Evolutionary conservation across 2,329 filamentous ascomycete species (phyloP).

Genomic region (Volutella citrinella): DNA sequence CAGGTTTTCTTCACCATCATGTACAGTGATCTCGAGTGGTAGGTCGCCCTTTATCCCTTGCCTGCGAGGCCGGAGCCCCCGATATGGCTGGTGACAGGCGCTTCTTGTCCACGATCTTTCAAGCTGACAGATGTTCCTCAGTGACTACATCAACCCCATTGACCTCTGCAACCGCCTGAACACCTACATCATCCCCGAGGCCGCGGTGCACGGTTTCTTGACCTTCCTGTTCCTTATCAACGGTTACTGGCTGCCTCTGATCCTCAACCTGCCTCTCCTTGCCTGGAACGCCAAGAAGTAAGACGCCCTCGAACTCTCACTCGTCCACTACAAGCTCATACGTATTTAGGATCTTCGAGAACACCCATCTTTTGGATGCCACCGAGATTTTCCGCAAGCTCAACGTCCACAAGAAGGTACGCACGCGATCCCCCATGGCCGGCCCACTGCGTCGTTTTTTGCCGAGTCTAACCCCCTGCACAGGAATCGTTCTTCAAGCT

Average conservation of each 20-base stretch:
- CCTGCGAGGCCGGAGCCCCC: no score
- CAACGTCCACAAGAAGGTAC: constrained; percentile 97
- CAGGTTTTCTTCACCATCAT: constrained; percentile 99
- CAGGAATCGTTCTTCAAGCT: constrained; percentile 99
- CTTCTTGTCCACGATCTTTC: constrained; percentile 2
- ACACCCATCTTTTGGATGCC: constrained; percentile 93
- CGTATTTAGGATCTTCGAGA: constrained; percentile 78
- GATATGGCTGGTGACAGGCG: no score
- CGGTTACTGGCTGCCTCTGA: constrained; percentile 92
- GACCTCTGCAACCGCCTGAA: constrained; percentile 99
- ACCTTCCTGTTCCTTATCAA: constrained; percentile 97
- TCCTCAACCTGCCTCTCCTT: constrained; percentile 88
- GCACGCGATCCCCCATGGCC: constrained; percentile 2
- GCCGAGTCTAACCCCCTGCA: constrained; percentile 22
- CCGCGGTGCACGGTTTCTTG: constrained; percentile 92
- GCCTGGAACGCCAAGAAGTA: constrained; percentile 98
- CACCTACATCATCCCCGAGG: constrained; percentile 98
- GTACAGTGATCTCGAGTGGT: constrained; percentile 99
- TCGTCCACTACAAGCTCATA: constrained; percentile 17
- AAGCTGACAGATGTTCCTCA: constrained; percentile 36
- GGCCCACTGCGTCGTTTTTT: no score
- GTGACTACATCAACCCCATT: constrained; percentile 99
- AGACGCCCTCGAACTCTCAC: constrained; percentile 34
- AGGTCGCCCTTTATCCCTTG: constrained; percentile 37
- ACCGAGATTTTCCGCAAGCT: constrained; percentile 99